Base-by-base conservation (phyloP, 139 green algal genomes). In the Chlorella vulgaris region DNA sequence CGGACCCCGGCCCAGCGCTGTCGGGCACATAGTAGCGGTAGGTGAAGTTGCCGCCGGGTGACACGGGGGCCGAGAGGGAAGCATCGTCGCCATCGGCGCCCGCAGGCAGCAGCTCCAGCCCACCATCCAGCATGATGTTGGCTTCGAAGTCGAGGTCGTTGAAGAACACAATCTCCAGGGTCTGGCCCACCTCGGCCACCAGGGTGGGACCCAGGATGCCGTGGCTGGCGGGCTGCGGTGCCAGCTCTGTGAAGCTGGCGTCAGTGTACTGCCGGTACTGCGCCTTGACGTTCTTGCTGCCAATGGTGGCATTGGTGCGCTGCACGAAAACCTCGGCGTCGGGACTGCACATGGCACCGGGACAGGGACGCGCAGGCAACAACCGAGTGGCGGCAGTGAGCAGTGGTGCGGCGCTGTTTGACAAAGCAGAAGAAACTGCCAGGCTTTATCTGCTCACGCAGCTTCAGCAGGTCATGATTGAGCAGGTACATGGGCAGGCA, bases 221-320 rank as follows among this genome's bases (percentile, higher is more conserved):
- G 18, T 68, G 42, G 21, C 63, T 10, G 6, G 69, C 31, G 15
- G 73, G 74, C 22, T 39, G 35, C 15, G 61, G 69, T 8, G 81
- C 65, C 24, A 28, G 67, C 65, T 42, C 39, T 58, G 24, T 69
- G 76, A 89, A 89, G 65, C n/a, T 83, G 2, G 36, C 81, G 42
- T 91, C 86, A 26, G 80, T 89, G 82, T 91, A 92, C 47, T 79
- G 67, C 29, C 78, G 42, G 68, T 90, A 92, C 36, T 84, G 58
- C 6, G 81, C 84, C 85, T 92, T 92, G 31, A 33, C 58, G 53
- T 76, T 82, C 31, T 74, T 76, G 42, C 40, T 39, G 39, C 81
- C 88, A 8, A 91, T 69, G 36, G 62, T 69, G 58, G 40, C 36
- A 42, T 74, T 76, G 67, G 42, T 82, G 36, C 28, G 38, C 50